phyloP scores from a whole-genome alignment of 139 green algal species.

The Chlorella ohadii region DNA sequence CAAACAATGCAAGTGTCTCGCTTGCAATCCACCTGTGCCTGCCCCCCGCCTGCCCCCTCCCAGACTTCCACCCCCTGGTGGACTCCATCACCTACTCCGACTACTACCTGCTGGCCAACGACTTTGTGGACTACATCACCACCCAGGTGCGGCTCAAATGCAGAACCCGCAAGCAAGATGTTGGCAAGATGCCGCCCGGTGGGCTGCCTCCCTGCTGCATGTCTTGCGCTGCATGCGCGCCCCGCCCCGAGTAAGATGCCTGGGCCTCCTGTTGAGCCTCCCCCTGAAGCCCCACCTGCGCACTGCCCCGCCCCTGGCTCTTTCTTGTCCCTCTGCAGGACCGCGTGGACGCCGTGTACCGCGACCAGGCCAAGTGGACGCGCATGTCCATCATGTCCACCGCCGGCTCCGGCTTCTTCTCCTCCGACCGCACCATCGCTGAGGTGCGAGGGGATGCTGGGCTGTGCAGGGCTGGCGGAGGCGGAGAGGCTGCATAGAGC shows the following conservation, averaged over 20 bases:
- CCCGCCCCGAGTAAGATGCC: too few species aligned
- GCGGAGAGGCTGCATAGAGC: too few species aligned
- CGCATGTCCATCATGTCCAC: conserved; percentile 93
- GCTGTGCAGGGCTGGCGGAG: too few species aligned
- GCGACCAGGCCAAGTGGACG: conserved; percentile 78
- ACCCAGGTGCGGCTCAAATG: conserved; percentile 82
- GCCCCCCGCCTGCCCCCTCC: not conserved
- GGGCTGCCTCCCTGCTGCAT: too few species aligned
- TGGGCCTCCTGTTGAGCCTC: too few species aligned
- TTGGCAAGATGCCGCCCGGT: too few species aligned
- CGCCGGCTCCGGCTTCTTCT: conserved; percentile 93
- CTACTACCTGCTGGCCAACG: conserved; percentile 97
- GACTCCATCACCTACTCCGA: conserved; percentile 89
- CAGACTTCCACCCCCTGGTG: conserved; percentile 88
- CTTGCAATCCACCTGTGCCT: not conserved
- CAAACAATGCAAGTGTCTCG: too few species aligned
- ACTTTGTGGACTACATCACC: conserved; percentile 94
- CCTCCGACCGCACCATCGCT: conserved; percentile 93
- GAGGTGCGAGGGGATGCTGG: conserved; percentile 61
- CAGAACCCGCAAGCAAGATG: too few species aligned
- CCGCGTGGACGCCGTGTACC: conserved; percentile 75
- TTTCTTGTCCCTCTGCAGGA: conserved; percentile 52
- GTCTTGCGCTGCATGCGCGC: too few species aligned
- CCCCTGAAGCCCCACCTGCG: too few species aligned
- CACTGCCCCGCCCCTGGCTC: too few species aligned